Evolutionary conservation across 352 stramenopile genomes (phyloP).

Genomic region (Phytophthora ohioensis): DNA sequence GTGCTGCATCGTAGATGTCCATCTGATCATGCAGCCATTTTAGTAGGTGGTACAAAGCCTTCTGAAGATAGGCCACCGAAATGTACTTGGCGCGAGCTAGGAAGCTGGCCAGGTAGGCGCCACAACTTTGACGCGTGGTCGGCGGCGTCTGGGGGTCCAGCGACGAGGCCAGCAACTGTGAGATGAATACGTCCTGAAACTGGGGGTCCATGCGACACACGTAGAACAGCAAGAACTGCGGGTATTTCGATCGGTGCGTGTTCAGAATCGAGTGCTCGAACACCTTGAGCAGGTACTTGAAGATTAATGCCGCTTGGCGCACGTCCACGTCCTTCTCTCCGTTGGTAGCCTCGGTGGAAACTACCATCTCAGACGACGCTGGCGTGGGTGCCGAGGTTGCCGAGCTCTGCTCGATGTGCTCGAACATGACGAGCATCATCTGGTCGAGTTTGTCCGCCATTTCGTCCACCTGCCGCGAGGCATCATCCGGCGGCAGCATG

Average conservation of each 20-base stretch:
- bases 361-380: not conserved
- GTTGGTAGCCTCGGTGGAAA: constrained; percentile 1
- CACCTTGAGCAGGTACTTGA: constrained; percentile 84
- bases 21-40: constrained; percentile 96
- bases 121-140: constrained; percentile 93
- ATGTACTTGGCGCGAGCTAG: constrained; percentile 96
- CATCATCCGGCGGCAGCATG: constrained; percentile 61
- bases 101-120: constrained; percentile 97
- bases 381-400: constrained; percentile 5
- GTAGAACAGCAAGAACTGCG: constrained; percentile 93
- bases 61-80: constrained; percentile 92
- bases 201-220: constrained; percentile 79
- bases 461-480: constrained; percentile 63
- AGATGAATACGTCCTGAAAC: constrained; percentile 88
- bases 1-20: constrained; percentile 76
- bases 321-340: constrained; percentile 45
- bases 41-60: constrained; percentile 93
- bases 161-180: constrained; percentile 76
- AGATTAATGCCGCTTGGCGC: constrained; percentile 67
- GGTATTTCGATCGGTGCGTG: constrained; percentile 94
- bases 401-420: constrained; percentile 70
- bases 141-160: constrained; percentile 86
- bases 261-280: constrained; percentile 89
- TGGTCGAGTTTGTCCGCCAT: constrained; percentile 91
- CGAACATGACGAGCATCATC: constrained; percentile 91